Base-by-base conservation (phyloP, 441 rosid genomes). In the Euphorbia schlechtendalii region DNA sequence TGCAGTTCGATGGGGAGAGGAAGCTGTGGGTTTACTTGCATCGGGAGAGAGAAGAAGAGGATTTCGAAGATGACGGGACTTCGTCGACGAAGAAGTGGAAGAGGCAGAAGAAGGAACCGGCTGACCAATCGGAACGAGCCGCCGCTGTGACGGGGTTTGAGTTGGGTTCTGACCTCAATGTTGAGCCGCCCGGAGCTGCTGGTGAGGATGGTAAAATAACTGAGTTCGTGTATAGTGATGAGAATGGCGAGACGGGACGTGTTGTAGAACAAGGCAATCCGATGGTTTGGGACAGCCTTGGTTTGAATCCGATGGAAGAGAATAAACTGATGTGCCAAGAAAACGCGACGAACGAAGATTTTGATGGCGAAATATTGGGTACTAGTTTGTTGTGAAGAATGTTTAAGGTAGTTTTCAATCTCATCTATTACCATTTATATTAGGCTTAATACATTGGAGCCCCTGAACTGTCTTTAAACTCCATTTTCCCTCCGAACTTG, bases 61-160 rank as follows among this genome's bases (percentile, higher is more conserved):
- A 95, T 80, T 92, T 95, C 64, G 99, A 95, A 77, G 98, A 95
- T 73, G 99, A 95, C 61, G 98, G 98, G 48, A 95, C 99, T 73
- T 95, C 98, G 63, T 95, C 98, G 30, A 95, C 99, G 21, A 95
- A 95, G 86, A 92, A 95, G 78, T 92, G 99, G 98, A 95, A 87
- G 83, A 85, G 98, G 62, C 98, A 81, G 63, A 89, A 86, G 75
- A 89, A 92, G 70, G 99, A 95, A 67, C 71, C 89, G 52, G 77
- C 88, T 2, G 99, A 92, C 73, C 96, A 81, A 75, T 70, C 85
- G 27, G 98, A 92, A 18, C 87, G 81, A 70, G 96, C 78, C 73
- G 96, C 78, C 73, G 30, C 30, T 27, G 30, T 27, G 30, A 27
- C 86, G 18, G 92, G 84, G 57, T 68, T 73, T 72, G 97, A 92